Evolutionary conservation across 2,329 filamentous ascomycete genomes (phyloP), one percentile per base, ranked within the genome.

Genomic region (Grosmannia huntii): DNA sequence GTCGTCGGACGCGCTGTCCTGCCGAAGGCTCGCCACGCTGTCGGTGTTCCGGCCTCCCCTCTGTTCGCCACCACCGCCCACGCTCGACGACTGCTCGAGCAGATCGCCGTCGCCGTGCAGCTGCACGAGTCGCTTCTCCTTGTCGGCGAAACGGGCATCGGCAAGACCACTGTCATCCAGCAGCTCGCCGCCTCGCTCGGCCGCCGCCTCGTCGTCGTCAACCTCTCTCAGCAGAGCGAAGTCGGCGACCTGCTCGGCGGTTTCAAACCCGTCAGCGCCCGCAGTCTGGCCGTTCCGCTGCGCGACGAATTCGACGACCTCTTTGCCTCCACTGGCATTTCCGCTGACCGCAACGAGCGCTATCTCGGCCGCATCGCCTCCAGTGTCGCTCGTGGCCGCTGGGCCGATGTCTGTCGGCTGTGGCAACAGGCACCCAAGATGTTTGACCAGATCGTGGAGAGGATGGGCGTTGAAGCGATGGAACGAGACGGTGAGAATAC

Each of bases 71-170:
- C 87, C 41, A 97, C 94, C 23, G 85, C 83, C 25, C 89, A 95
- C 63, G 92, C 92, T 0, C 83, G 89, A 63, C 83, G 86, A 61
- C 77, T 96, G 14, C 80, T 99, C 55, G 95, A 99, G 69, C 89
- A 95, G 68, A 87, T 97, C 58, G 84, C 89, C 1, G 85, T 89
- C 44, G 87, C 90, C 1, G 83, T 96, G 6, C 84, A 87, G 61
- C 82, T 90, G 65, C 81, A 83, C n/a, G 94, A 99, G 67, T 90
- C 95, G 4, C 82, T 96, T 1, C 75, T 99, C 21, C 82, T 99
- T 31, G 94, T 99, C n/a, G 94, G 94, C 68, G 94, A 99, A 74
- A 99, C 94, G 9, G 94, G 94, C 75, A 96, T 96, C 55, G 94
- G 94, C 66, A 99, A 99, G 73, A 99, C 94, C 0, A 96, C 94